Base-by-base conservation (phyloP, 2,329 filamentous ascomycete species). In the Coniochaeta sp. region DNA sequence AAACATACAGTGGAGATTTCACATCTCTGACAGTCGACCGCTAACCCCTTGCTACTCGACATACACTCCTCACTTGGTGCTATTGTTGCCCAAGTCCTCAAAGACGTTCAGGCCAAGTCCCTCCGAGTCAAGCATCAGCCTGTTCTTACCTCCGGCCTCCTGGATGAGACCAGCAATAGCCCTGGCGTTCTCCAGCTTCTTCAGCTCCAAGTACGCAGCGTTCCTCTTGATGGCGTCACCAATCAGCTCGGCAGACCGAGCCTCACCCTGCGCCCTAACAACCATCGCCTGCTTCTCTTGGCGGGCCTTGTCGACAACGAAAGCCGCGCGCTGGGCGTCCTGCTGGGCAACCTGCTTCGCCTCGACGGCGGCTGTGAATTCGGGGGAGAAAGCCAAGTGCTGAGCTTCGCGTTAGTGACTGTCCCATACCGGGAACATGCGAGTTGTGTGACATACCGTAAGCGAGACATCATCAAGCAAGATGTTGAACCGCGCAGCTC, bases 211-310 rank as follows among this genome's bases (percentile, higher is more conserved):
- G 75, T 99, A 99, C 66, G 91, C 89, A 79, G 93, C 89, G 81
- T 85, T 96, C 89, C 98, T 99, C 90, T 98, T 99, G 87, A 99
- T 96, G 63, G 95, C 95, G 59, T 99, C 95, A 77, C 95, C 95
- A 71, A 99, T 97, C 65, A 99, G 88, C 79, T 99, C 93, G 55
- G 95, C 95, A 43, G 95, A 98, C 66, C 95, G 90, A 57, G 95
- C 95, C 80, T 99, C 95, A 91, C 95, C 95, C 86, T 98, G 95
- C 4, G 95, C 95, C 78, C 92, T 91, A 72, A 99, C 95, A 60
- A 99, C 92, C 81, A 93, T 97, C 69, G 95, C 95, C 79, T 99
- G 95, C 83, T 99, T 99, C 84, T 99, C 95, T 79, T 99, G 95
- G 67, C 95, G 89, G 59, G 95, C 95, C 81, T 98, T 97, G 87